Base-by-base conservation (phyloP, 2,329 filamentous ascomycete genomes). In the Raffaelea arxii region DNA sequence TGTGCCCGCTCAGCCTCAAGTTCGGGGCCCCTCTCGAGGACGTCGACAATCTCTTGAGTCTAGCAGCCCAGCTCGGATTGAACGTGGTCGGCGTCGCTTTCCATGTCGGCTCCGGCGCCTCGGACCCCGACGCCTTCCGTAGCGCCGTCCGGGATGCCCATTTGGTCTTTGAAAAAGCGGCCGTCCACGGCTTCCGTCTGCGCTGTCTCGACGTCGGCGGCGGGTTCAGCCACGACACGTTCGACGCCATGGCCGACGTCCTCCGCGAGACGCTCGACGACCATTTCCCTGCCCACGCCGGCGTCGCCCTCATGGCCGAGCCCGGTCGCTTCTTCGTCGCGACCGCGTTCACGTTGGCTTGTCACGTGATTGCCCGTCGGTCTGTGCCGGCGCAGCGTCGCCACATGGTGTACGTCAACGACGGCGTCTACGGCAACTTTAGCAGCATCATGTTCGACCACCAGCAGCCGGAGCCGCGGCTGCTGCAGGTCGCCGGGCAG, bases 371-470 rank as follows among this genome's bases (percentile, higher is more conserved):
- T 62, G 91, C 92, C 25, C 88, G 92, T 51, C 91, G 92, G 59
- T 89, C 88, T 36, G 83, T 97, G 48, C 25, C 6, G 30, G 22
- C 22, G 2, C 73, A 76, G 51, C 81, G 80, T 51, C 86, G 82
- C 55, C 96, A 94, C 74, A 98, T 97, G 92, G 70, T 96, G 41
- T 98, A 98, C 65, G 72, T 97, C 63, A 98, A 98, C 62, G 92
- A 98, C 57, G 92, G 92, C 24, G 84, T 97, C 46, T 98, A 98
- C 61, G 92, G 92, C 59, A 97, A 97, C 71, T 97, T 98, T 62
- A 94, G 88, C 55, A 94, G 89, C 78, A 97, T 97, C 75, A 95
- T 97, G 73, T 98, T 96, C 64, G 92, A 97, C 61, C 92, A 97
- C 67, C 92, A 98, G 74, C 78, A 94, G 58, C 92, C 92, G 1